Conservation (phyloP, 192 early-diverging fungal species). For the Piromyces sp. region DNA sequence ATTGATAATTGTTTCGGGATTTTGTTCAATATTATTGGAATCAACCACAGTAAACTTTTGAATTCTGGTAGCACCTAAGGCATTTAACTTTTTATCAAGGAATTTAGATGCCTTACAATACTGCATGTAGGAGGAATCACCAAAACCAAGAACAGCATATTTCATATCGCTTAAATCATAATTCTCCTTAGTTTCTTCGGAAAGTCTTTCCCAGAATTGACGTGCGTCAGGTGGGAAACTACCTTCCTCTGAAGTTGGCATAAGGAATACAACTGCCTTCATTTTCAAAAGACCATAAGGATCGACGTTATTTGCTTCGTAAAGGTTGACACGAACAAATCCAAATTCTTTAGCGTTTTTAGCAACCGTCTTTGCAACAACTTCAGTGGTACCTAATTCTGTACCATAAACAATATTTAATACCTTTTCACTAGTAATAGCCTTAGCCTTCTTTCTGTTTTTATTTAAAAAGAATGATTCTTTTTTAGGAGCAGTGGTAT, state of each 20-base stretch:
- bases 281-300: conserved; percentile 56
- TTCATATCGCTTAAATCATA: conserved; percentile 40
- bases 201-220: conserved; percentile 71
- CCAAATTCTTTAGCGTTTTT: conserved; percentile 64
- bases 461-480: background rate
- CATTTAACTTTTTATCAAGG: conserved; percentile 58
- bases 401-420: conserved; percentile 66
- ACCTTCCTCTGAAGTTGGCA: conserved; percentile 90
- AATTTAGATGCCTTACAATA: conserved; percentile 84
- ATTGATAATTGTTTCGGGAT: background rate
- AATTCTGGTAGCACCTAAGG: conserved; percentile 54
- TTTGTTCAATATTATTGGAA: conserved; percentile 71
- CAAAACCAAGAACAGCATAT: conserved; percentile 74
- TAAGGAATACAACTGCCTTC: conserved; percentile 56
- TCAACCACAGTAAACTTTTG: conserved; percentile 60
- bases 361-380: conserved; percentile 60
- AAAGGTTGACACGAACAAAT: conserved; percentile 16
- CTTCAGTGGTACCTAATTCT: conserved; percentile 78
- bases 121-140: conserved; percentile 46
- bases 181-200: conserved; percentile 30
- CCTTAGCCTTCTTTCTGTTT: background rate
- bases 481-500: background rate
- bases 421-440: background rate
- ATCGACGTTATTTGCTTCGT: conserved; percentile 34
- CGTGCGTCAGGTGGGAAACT: conserved; percentile 81